These are phyloP conservation scores for Noccaea caerulescens DNA, from an alignment of 345 rosid species.

Conservation along the genomic window DNA sequence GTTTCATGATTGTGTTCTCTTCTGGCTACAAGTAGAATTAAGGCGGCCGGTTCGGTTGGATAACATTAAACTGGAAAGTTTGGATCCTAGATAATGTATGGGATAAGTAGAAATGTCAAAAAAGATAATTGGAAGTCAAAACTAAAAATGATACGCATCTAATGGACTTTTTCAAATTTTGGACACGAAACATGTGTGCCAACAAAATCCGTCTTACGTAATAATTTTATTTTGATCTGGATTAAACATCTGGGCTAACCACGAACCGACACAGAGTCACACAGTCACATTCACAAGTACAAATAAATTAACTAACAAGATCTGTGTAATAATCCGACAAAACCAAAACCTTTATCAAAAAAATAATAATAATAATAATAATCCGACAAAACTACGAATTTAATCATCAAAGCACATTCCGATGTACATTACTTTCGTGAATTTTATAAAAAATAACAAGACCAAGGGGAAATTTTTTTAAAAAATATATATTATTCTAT, in stretches of 20 bases:
- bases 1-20: not conserved
- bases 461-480: not conserved
- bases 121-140: not conserved
- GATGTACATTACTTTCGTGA: too few species aligned
- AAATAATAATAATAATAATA: not conserved
- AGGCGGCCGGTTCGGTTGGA: constrained; percentile 2
- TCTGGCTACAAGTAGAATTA: not conserved
- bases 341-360: not conserved
- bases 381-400: not conserved
- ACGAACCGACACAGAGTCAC: constrained; percentile 32
- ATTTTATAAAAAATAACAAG: not conserved
- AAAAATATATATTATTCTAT: constrained; percentile 18
- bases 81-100: not conserved
- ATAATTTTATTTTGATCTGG: not conserved
- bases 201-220: constrained; percentile 21
- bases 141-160: not conserved
- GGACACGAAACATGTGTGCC: constrained; percentile 36
- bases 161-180: constrained; percentile 26
- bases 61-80: constrained; percentile 7
- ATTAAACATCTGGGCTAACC: constrained; percentile 36
- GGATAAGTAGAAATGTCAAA: constrained; percentile 31
- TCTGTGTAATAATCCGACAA: constrained; percentile 28
- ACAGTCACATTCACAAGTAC: constrained; percentile 23
- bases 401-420: not conserved
- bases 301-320: constrained; percentile 1